These are phyloP conservation scores for Aspergillus pseudoterreus DNA, from an alignment of 2,329 filamentous ascomycete genomes.

Conservation along the genomic window DNA sequence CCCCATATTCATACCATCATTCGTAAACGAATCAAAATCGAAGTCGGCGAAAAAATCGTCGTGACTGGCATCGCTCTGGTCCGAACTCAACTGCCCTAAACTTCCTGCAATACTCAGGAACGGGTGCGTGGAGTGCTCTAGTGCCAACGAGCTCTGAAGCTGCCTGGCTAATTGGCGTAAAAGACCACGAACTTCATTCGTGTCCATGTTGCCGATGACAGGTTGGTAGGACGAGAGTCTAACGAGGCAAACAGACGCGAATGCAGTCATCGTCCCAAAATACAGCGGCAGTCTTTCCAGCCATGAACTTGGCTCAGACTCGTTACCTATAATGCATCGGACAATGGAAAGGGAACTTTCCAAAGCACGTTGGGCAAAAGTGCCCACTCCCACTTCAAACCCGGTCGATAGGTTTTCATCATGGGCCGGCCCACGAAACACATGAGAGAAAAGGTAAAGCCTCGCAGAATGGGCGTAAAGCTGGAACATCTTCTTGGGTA, in stretches of 20 bases:
- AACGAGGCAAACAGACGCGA: constrained; percentile 14
- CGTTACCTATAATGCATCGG: background rate
- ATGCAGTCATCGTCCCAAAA: constrained; percentile 13
- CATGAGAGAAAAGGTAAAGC: background rate
- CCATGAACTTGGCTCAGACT: background rate
- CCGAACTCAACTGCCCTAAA: background rate
- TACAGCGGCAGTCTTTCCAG: constrained; percentile 11
- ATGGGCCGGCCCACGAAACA: background rate
- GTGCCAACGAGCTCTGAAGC: background rate
- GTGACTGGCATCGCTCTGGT: background rate
- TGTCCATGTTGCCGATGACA: background rate
- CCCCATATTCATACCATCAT: background rate
- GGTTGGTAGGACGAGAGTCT: constrained; percentile 3
- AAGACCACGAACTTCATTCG: background rate
- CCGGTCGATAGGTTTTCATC: background rate
- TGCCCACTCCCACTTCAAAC: background rate
- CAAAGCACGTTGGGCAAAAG: background rate
- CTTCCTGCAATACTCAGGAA: constrained; percentile 4
- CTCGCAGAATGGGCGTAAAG: background rate
- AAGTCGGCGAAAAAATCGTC: background rate
- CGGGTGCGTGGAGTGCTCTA: background rate
- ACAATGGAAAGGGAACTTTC: background rate
- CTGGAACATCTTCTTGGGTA: background rate
- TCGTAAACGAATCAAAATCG: background rate
- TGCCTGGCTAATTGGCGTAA: background rate